Evolutionary conservation across 2,329 filamentous ascomycete species (phyloP), one percentile per base, ranked within the genome.

Genomic region (Myotisia sp.): DNA sequence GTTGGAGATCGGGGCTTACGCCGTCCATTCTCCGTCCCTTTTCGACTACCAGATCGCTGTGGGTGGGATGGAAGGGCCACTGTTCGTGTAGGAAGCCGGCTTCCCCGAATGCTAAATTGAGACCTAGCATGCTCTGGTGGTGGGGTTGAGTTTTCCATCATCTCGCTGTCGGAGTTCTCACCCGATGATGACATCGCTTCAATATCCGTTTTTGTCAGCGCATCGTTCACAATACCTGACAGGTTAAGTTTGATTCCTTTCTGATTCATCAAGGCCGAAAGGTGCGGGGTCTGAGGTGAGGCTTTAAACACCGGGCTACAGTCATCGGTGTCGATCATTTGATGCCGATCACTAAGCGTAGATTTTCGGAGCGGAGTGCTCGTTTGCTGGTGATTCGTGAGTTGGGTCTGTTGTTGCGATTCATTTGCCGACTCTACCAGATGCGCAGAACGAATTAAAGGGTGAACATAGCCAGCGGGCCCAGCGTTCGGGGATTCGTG

Each of bases 191-290:
- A 52, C 14, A 52, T 55, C n/a, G n/a, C n/a, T 13, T 53, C 52
- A 4, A 62, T 36, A 22, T 62, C 55, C 0, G 60, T 48, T 7
- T 54, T 55, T 0, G 49, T 54, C 38, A 59, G 62, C 7, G 74
- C 44, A 68, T 67, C 57, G 69, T 72, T 37, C 62, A 78, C 47
- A 70, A 64, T 52, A 36, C 72, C 65, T 39, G 62, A 54, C 34
- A 82, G 58, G 47, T 81, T 68, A 33, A 74, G 65, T 39, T 62
- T 59, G 45, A 79, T 69, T 21, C 76, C 76, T 49, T 66, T 69
- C 42, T 60, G 67, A 44, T 71, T 64, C 57, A 84, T 63, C 29
- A 82, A 55, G 26, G 67, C 67, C 19, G 79, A 81, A 13, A 86
- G 63, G 54, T 80, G 68, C 9, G 79, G 79, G 10, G 73, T 71